Conservation (phyloP, 148 eudicot species). For the Selenicereus undatus region DNA sequence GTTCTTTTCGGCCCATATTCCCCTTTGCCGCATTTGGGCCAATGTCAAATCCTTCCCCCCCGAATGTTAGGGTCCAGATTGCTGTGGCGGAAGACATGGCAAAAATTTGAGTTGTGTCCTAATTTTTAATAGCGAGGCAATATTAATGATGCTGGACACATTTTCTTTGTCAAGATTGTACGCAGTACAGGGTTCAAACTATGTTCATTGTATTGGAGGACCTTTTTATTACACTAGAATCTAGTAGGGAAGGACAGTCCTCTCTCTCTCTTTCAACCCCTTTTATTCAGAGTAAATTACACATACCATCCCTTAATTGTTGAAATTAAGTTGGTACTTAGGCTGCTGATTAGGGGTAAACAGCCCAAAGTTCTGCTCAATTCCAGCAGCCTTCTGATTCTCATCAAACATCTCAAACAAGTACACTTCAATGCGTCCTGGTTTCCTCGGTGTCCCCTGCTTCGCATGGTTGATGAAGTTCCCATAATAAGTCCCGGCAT, state of each 20-base stretch:
- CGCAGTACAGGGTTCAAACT: too few species aligned
- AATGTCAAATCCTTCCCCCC: too few species aligned
- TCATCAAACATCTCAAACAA: constrained; percentile 50
- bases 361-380: constrained; percentile 40
- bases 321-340: constrained; percentile 31
- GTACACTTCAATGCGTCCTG: constrained; percentile 31
- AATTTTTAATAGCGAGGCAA: too few species aligned
- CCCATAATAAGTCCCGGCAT: constrained; percentile 34
- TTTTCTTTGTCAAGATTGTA: too few species aligned
- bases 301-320: neutral
- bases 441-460: constrained; percentile 38
- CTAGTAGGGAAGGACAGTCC: neutral
- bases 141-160: too few species aligned
- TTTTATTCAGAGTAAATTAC: too few species aligned
- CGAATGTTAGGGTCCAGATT: too few species aligned
- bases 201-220: neutral
- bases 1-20: too few species aligned
- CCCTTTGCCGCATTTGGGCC: too few species aligned
- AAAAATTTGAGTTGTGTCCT: too few species aligned
- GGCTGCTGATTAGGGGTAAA: constrained; percentile 32
- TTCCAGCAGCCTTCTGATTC: constrained; percentile 23
- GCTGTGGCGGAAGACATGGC: too few species aligned
- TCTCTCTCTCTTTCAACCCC: neutral
- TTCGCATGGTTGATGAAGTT: constrained; percentile 39
- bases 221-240: neutral